Base-by-base conservation (phyloP, 202 grass and related monocot species). In the Miscanthus sacchariflorus region DNA sequence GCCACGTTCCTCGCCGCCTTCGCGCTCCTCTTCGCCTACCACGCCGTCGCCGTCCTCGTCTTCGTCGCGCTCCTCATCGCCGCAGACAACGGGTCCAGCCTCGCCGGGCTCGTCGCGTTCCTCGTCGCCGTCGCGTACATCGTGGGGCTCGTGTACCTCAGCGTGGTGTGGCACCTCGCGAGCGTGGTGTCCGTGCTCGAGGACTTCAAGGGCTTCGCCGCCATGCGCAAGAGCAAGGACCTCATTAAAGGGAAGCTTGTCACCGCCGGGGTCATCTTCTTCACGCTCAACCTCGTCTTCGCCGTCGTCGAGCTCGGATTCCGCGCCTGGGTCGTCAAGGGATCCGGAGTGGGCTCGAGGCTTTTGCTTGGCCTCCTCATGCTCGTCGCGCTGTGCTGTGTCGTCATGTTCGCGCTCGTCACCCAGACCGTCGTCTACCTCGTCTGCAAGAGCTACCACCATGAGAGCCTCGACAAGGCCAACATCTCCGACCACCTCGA, bases 161-260 rank as follows among this genome's bases (percentile, higher is more conserved):
- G 93, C 89, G 76, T 98, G 46, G 85, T 98, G 1, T 98, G 94
- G 96, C 96, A 98, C 77, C 85, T 98, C 23, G 96, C 96, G 69
- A 98, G 96, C 85, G 96, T 98, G 45, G 81, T 96, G 46, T 98
- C 96, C 27, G 96, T 98, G 68, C 92, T 98, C 78, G 96, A 98
- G 88, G 91, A 96, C 77, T 82, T 71, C 69, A 93, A 94, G 80
- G 96, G 96, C 0, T 87, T 98, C 73, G 88, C 90, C 4, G 80
- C 96, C 83, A 93, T 98, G 96, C 72, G 91, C 43, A 96, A 87
- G 94, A 93, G 92, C 83, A 90, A 66, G 72, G 68, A 72, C 24
- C 93, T 98, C 58, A 96, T 98, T 45, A 17, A 67, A 35, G 96
- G 96, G 30, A 98, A 96, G 81, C 25, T 84, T 24, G 48, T 61